Evolutionary conservation across 192 early-diverging fungal species (phyloP).

Genomic region (Chytriomyces sp.): DNA sequence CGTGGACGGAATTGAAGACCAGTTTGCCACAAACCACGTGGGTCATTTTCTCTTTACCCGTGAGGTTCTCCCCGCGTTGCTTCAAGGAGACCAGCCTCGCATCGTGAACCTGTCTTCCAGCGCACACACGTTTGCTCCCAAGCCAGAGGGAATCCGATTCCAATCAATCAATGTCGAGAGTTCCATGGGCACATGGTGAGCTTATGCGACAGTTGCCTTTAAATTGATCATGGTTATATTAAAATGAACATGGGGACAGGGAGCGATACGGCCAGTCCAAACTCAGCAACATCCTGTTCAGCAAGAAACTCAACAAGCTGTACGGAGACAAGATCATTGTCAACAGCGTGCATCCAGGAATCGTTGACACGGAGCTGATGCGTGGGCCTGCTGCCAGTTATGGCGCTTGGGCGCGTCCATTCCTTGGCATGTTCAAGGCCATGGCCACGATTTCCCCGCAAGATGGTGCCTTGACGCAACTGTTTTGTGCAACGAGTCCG

Average conservation of each 20-base stretch:
- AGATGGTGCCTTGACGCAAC: conserved; percentile 29
- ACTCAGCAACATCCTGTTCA: conserved; percentile 55
- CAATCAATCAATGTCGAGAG: conserved; percentile 15
- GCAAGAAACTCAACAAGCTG: conserved; percentile 21
- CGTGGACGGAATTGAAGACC: conserved; percentile 34
- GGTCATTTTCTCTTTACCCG: conserved; percentile 41
- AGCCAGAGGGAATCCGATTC: conserved; percentile 25
- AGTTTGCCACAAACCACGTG: conserved; percentile 39
- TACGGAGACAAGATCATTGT: conserved; percentile 43
- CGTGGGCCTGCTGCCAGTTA: conserved; percentile 34
- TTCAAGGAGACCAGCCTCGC: conserved; percentile 4
- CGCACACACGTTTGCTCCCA: neutral
- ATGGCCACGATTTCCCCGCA: conserved; percentile 7
- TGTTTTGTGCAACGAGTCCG: conserved; percentile 29
- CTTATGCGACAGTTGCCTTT: neutral
- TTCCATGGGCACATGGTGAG: neutral
- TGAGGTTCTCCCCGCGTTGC: conserved; percentile 33
- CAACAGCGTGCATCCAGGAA: conserved; percentile 58
- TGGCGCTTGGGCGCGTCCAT: neutral
- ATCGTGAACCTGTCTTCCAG: conserved; percentile 42
- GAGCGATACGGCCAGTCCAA: conserved; percentile 50
- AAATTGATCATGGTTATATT: too few species aligned
- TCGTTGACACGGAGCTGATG: conserved; percentile 57
- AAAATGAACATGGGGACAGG: neutral
- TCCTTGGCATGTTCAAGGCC: neutral